Evolutionary conservation across 2,329 filamentous ascomycete genomes (phyloP), one percentile per base, ranked within the genome.

Genomic region (Epichloe coenophiala): DNA sequence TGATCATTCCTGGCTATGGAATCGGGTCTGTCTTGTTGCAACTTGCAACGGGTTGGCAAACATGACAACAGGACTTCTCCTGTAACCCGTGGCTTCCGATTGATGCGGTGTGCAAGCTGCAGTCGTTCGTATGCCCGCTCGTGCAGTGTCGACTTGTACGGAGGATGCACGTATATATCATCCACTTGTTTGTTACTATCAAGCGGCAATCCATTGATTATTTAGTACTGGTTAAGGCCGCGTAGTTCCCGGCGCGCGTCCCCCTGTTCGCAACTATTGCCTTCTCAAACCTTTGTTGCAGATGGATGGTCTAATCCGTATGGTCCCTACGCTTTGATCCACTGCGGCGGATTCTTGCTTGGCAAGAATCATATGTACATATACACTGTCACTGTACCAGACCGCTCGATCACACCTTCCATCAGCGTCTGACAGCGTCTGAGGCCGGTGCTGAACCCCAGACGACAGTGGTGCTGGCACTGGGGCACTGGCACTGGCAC

Each of bases 31-130:
- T 46, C 21, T 44, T 38, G 19, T 21, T 21, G 19, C 19, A 31
- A 12, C 41, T 13, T 21, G 5, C 17, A 45, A 17, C 21, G 8
- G 27, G 27, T 38, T 40, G 21, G 45, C 44, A 27, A 48, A 27
- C 45, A 48, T 23, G 31, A 19, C 35, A 48, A 35, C n/a, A n/a
- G 31, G n/a, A 37, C 12, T 23, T 39, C 17, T n/a, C 8, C 23
- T 19, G n/a, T 21, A 11, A 39, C 21, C 45, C 36, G 38, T 50
- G 38, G 17, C 31, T 37, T 47, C 27, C 31, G 21, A 48, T 45
- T 41, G n/a, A 51, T 51, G 50, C 46, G 46, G 45, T 51, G 41
- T 45, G 45, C 50, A 45, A 45, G 40, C 39, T 48, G 23, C 23
- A 48, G 35, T 19, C 40, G 45, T 48, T 42, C 45, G 45, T 45